Base-by-base conservation (phyloP, 1,139 yeast species). In the Torulaspora pretoriensis region DNA sequence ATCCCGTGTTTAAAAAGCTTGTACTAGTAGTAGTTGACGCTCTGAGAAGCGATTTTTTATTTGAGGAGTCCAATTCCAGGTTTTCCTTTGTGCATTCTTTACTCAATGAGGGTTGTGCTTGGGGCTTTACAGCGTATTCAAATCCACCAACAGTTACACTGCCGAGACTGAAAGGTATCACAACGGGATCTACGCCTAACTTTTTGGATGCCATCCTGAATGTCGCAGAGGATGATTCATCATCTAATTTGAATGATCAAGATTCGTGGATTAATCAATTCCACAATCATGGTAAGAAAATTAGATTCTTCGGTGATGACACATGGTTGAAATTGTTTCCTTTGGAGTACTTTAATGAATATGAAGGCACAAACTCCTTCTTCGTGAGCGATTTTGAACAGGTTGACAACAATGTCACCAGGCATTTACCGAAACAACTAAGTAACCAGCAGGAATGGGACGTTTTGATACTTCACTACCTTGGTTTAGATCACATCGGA, bases 401-500 rank as follows among this genome's bases (percentile, higher is more conserved):
- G 53, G 98, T 94, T 4, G 98, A 92, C 58, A 74, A 76, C 52
- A 94, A 94, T 56, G 98, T 94, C 7, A 90, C 98, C 0, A 74
- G 97, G 43, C 97, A 92, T 62, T 65, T 92, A 31, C 56, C 57
- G 3, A 43, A 48, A 24, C 66, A 63, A 32, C 40, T 63, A 23
- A 42, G 43, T 1, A 49, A 55, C 26, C 47, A 50, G 36, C 80
- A 77, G 38, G 50, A 71, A 1, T 92, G 97, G 97, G 96, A 92
- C 62, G 84, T 82, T 2, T 68, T 92, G 50, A 84, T 94, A 40
- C 68, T 94, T 42, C 98, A 94, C 62, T 94, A 92, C 59, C 70
- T 94, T 22, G 99, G 98, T 0, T 69, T 94, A 37, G 98, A 94
- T 63, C 98, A 94, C 63, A 94, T 94, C 55, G 98, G 99, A 1